phyloP scores from a whole-genome alignment of 2,329 filamentous ascomycete species.

The Aspergillus ustus region DNA sequence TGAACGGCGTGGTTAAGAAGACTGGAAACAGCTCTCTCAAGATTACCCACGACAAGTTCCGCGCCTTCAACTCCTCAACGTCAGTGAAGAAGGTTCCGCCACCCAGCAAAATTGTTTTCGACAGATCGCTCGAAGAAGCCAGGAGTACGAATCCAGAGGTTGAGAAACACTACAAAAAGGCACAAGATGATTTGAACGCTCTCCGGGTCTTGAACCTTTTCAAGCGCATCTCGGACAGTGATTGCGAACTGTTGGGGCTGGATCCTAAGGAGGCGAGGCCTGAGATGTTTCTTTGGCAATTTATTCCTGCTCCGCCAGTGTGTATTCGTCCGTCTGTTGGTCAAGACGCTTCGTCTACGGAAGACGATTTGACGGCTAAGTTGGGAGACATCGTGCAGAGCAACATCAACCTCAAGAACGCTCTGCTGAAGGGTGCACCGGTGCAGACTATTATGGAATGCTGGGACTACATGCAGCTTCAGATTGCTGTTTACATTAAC shows the following conservation, averaged over 20 bases:
- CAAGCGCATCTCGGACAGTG: slow-evolving; percentile 79
- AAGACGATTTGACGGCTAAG: slow-evolving; percentile 96
- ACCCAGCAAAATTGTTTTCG: slow-evolving; percentile 79
- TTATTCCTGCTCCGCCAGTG: slow-evolving; percentile 88
- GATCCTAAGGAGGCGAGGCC: slow-evolving; percentile 85
- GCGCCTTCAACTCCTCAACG: slow-evolving; percentile 84
- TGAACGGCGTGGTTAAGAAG: slow-evolving; percentile 93
- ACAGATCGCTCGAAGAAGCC: slow-evolving; percentile 80
- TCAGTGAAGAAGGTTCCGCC: slow-evolving; percentile 83
- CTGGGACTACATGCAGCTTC: slow-evolving; percentile 95
- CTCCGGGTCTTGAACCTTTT: slow-evolving; percentile 88
- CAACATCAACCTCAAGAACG: slow-evolving; percentile 82
- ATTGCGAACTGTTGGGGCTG: slow-evolving; percentile 90
- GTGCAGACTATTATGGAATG: slow-evolving; percentile 94
- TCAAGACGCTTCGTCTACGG: slow-evolving; percentile 90
- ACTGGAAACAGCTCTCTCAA: slow-evolving; percentile 81
- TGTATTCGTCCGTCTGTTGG: slow-evolving; percentile 92
- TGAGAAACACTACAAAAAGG: slow-evolving; percentile 88
- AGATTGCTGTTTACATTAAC: slow-evolving; percentile 98
- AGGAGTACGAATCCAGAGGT: slow-evolving; percentile 79
- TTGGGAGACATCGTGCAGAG: slow-evolving; percentile 96
- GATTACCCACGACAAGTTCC: slow-evolving; percentile 90
- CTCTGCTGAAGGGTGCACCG: slow-evolving; percentile 79
- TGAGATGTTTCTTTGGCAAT: slow-evolving; percentile 98
- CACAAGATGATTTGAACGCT: slow-evolving; percentile 92